Percentiles rank a stretch among this genome's conserved stretches.
Evolutionary conservation across 306 rosid genomes (phyloP).

Genomic region (Fragaria vesca): DNA sequence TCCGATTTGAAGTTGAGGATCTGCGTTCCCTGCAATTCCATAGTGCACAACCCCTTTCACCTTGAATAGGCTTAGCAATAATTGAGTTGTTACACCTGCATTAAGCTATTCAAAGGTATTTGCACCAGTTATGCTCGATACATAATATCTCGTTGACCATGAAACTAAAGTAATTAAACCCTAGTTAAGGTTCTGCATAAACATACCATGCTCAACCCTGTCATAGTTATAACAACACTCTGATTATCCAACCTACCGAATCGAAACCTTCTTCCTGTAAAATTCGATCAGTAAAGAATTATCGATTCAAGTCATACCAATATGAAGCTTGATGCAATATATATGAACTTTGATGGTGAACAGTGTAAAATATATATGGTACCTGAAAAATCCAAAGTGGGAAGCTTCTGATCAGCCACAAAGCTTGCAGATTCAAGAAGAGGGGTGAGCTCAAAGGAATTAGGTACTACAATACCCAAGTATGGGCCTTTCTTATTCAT

Average conservation of each 20-base stretch:
- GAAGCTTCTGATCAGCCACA: constrained; percentile 36
- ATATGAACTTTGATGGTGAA: neutral
- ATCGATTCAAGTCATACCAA: neutral
- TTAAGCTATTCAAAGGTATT: constrained; percentile 42
- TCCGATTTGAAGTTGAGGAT: constrained; percentile 68
- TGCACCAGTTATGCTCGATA: neutral
- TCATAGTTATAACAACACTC: constrained; percentile 57
- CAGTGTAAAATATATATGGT: neutral
- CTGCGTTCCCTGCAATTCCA: constrained; percentile 79
- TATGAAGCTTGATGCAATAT: neutral
- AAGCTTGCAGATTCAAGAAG: constrained; percentile 61
- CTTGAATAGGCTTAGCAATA: constrained; percentile 51
- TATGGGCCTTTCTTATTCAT: constrained; percentile 61
- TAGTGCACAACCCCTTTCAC: constrained; percentile 63
- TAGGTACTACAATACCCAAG: constrained; percentile 74
- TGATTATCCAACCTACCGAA: constrained; percentile 51
- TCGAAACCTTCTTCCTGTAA: constrained; percentile 64
- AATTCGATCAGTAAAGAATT: neutral
- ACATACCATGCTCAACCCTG: constrained; percentile 69
- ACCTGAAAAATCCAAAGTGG: constrained; percentile 63
- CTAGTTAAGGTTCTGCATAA: neutral
- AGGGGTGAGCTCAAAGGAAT: constrained; percentile 67
- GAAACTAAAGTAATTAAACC: neutral
- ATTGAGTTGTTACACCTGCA: constrained; percentile 64
- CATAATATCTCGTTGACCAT: neutral